Base-by-base conservation (phyloP, 306 rosid species). In the Prunus kanzakura region DNA sequence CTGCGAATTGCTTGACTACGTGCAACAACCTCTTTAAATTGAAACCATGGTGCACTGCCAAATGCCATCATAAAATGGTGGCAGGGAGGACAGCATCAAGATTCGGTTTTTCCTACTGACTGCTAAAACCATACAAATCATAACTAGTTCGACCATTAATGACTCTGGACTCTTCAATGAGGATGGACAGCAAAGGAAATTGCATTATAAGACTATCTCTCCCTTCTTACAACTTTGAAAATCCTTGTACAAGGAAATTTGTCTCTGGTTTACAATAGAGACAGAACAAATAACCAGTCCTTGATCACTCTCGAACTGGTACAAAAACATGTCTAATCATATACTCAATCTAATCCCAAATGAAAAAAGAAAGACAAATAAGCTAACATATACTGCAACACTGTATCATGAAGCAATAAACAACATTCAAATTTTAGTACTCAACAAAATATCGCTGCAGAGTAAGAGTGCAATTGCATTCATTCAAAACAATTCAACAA, bases 401-500 rank as follows among this genome's bases (percentile, higher is more conserved):
- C 14, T 15, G 67, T 45, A 45, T 23, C 10, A 67, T 20, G 41
- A 45, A 46, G 35, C 30, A 14, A 45, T 13, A 46, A 23, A 68
- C 19, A 68, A n/a, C 55, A 61, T 16, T 62, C 64, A 45, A 51
- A 54, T 52, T 7, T 76, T 25, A 1, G 10, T 38, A 41, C 46
- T 30, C 68, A 68, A 23, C 38, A 29, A 64, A 29, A 52, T 3
- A n/a, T 1, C 41, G 19, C 11, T 60, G 6, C 49, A 16, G 71
- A 14, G 57, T 3, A 3, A 56, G 55, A 72, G 45, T 45, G 73
- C 47, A 74, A 73, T 71, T 35, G 81, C 67, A 74, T 71, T 81
- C 82, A 68, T 19, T 72, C 78, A 18, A 69, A 71, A 71, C 81
- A 73, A 22, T 41, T 77, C 71, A 20, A 65, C 76, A 80, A 41